Base-by-base conservation (phyloP, 768 basidiomycete species). In the Coprinellus aureogranulatus region DNA sequence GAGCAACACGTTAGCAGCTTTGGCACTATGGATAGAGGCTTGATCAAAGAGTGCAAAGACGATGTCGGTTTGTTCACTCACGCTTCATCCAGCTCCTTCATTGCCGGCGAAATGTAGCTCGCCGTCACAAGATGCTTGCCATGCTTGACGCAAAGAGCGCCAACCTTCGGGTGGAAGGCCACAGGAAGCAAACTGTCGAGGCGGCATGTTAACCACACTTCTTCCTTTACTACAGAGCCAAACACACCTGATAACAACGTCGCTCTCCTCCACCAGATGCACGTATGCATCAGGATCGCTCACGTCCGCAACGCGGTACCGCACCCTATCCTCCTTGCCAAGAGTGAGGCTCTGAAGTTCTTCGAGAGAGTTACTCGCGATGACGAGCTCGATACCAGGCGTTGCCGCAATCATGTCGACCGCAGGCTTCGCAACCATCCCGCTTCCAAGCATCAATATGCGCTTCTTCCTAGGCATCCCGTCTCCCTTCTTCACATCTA, bases 401-500 rank as follows among this genome's bases (percentile, higher is more conserved):
- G 85, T 74, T 61, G 77, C 77, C 42, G 83, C 81, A 49, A 97
- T 79, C 65, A 89, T 82, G 52, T 89, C 83, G 2, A 93, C 86
- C 0, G 91, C 90, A 16, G 95, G 95, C 2, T 88, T 89, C 4
- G 94, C 92, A 20, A 98, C 95, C 86, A 97, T 93, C n/a, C 95
- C 95, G 54, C 90, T 93, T 8, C 95, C 95, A 2, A 98, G 79
- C 65, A 97, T 76, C 31, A 98, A 70, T 0, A 94, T 81, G 64
- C 79, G 83, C 75, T 87, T 88, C 72, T 82, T 85, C 45, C 16
- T 25, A 16, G 14, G 14, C 8, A n/a, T 44, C 9, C 5, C 41
- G 16, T 44, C 16, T 25, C 28, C 41, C 34, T 41, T 34, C 2
- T n/a, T 53, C 20, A 47, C 56, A 6, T 25, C 37, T 3, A 40